These are phyloP conservation scores for Sphaerobolus stellatus DNA, from an alignment of 1,284 basidiomycete species.

Conservation along the genomic window DNA sequence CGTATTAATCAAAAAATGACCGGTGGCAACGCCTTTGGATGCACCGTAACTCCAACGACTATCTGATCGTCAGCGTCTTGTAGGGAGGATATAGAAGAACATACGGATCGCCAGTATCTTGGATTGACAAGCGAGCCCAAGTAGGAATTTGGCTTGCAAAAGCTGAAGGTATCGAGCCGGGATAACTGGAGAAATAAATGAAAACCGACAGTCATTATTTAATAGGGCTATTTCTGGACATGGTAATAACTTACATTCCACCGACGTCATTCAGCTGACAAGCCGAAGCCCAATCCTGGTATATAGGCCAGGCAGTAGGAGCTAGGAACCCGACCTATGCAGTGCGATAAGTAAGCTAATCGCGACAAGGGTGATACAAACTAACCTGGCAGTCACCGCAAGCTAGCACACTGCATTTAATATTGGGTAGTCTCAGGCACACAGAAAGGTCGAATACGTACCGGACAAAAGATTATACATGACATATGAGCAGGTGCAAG, in stretches of 20 bases:
- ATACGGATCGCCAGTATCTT: constrained; percentile 10
- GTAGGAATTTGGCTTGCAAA: not conserved
- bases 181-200: not conserved
- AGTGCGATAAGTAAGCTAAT: not conserved
- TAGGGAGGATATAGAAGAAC: not conserved
- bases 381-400: constrained; percentile 12
- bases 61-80: not conserved
- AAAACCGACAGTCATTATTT: not conserved
- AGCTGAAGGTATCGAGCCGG: not conserved
- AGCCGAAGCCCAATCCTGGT: constrained; percentile 7
- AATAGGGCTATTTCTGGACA: too few relatives aligned
- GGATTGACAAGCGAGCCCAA: constrained; percentile 9
- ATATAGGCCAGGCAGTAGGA: constrained; percentile 9
- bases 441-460: not conserved
- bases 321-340: constrained; percentile 7
- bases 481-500: constrained; percentile 11
- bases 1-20: constrained; percentile 3
- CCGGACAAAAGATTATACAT: constrained; percentile 14
- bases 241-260: constrained; percentile 4
- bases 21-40: constrained; percentile 3
- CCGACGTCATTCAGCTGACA: constrained; percentile 4
- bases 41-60: constrained; percentile 13
- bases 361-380: not conserved
- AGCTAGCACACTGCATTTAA: not conserved
- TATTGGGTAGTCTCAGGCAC: not conserved